Evolutionary conservation across 371 early-diverging fungal genomes (phyloP).

Genomic region (Smittium culicis): DNA sequence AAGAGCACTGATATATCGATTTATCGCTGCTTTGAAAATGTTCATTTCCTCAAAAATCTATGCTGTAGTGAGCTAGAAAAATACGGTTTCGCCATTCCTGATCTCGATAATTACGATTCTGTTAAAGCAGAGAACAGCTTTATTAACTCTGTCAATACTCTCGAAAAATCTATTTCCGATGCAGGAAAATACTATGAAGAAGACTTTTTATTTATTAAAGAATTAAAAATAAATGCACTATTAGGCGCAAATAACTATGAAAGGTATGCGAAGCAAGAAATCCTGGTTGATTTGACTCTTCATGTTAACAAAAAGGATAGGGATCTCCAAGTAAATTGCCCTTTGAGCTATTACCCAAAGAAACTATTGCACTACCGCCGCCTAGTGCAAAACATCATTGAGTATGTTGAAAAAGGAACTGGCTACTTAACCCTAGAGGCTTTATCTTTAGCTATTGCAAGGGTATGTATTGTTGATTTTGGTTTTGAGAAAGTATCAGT

Average conservation of each 20-base stretch:
- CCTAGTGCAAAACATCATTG: conserved; percentile 60
- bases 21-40: conserved; percentile 45
- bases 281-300: conserved; percentile 62
- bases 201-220: conserved; percentile 62
- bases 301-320: conserved; percentile 28
- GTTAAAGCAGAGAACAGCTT: not conserved
- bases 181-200: conserved; percentile 12
- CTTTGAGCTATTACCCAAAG: conserved; percentile 15
- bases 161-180: not conserved
- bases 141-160: not conserved
- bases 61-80: not conserved
- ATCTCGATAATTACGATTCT: not conserved
- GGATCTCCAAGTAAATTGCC: not conserved
- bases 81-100: not conserved
- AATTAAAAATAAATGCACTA: conserved; percentile 63
- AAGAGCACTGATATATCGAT: conserved; percentile 76
- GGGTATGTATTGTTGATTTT: conserved; percentile 59
- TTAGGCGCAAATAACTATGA: conserved; percentile 95
- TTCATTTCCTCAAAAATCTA: not conserved
- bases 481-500: conserved; percentile 72
- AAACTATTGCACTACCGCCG: conserved; percentile 65
- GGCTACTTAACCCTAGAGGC: conserved; percentile 74
- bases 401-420: conserved; percentile 52
- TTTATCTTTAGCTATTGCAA: conserved; percentile 55
- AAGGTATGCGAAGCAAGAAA: conserved; percentile 81